Conservation (phyloP, 2,329 filamentous ascomycete species). For the Trichophyton verrucosum region DNA sequence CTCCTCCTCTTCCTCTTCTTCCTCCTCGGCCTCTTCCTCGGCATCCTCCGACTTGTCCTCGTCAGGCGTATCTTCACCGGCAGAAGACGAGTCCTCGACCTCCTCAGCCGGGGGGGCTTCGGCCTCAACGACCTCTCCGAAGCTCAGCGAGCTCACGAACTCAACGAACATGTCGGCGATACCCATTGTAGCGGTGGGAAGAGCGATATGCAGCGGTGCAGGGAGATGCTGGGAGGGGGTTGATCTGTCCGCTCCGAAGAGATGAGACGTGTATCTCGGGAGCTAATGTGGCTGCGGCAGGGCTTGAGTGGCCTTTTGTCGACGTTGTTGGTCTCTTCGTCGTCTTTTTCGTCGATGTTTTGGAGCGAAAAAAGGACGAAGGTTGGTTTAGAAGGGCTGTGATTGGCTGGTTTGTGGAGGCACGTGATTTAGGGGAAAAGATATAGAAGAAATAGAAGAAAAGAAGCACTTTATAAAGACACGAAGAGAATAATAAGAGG, state of each 20-base stretch:
- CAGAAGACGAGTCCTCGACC: constrained; percentile 24
- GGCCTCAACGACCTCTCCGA: constrained; percentile 44
- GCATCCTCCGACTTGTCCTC: constrained; percentile 23
- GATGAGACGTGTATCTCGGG: background rate
- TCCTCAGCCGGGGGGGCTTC: constrained; percentile 44
- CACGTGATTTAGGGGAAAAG: background rate
- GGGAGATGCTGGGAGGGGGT: background rate
- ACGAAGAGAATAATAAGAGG: background rate
- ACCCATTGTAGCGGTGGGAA: constrained; percentile 39
- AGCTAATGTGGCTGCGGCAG: too few relatives aligned
- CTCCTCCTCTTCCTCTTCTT: constrained; percentile 63
- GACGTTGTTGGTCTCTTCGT: background rate
- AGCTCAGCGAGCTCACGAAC: constrained; percentile 53
- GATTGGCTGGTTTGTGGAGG: background rate
- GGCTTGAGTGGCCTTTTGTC: background rate
- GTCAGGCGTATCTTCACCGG: constrained; percentile 15
- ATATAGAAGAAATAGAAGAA: background rate
- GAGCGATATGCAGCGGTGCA: background rate
- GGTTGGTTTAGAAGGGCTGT: background rate
- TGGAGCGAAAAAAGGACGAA: constrained; percentile 1
- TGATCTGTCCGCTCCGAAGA: background rate
- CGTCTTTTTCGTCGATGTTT: background rate
- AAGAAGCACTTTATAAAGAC: background rate
- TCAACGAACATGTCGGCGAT: constrained; percentile 53
- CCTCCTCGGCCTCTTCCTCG: constrained; percentile 44